Base-by-base conservation (phyloP, 805 yeast genomes). In the Ogataea corticis region DNA sequence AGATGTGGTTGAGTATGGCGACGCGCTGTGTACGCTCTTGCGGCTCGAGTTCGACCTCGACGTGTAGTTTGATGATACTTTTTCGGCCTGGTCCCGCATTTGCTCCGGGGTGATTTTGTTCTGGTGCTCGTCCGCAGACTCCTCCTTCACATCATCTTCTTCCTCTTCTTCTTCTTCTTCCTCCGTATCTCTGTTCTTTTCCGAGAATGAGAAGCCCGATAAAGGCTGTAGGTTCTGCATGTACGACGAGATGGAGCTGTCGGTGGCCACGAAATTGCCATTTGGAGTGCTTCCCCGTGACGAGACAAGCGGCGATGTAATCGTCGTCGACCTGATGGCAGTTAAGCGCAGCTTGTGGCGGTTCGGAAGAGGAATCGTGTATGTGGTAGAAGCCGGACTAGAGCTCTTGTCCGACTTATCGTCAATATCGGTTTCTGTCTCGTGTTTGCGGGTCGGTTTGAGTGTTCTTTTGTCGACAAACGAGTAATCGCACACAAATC, bases 401-500 rank as follows among this genome's bases (percentile, higher is more conserved):
- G 23, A 25, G 17, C 25, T 11, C 27, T 28, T 28, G 21, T 32
- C 35, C 5, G 12, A n/a, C 15, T 14, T 18, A 5, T 16, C 18
- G 11, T 31, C 33, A 14, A 11, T 5, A 18, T 31, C 33, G 6
- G 33, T 31, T 5, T 37, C 15, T 15, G 19, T 28, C 14, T 3
- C 32, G 18, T 33, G 48, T 23, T 15, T 41, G 9, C 9, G 18
- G n/a, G 27, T 13, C n/a, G 50, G 41, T 23, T 48, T 44, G 27
- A 48, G 37, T 5, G 50, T 39, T 16, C 57, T 21, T 33, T 42
- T 48, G 42, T 52, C 57, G 1, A 52, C 33, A 32, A 37, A 41
- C n/a, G 52, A 48, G 33, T 48, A 51, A 2, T 37, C 54, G 38
- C 64, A 71, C 50, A 51, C 57, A 41, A 55, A 70, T 54, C 31